phyloP scores from a whole-genome alignment of 192 early-diverging fungal genomes.

The Coemansia sp. region DNA sequence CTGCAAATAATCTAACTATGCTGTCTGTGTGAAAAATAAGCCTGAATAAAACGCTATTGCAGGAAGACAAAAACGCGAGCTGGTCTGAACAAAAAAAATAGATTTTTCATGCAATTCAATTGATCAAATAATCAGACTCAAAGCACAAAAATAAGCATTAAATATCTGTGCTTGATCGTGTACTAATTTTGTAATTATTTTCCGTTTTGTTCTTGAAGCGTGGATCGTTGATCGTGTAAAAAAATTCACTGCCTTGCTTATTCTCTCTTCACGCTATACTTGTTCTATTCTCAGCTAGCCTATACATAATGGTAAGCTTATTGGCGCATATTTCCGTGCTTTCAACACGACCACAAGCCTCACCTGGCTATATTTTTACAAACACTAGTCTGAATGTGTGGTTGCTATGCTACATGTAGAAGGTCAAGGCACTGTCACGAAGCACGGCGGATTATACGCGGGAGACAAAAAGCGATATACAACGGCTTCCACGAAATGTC shows the following conservation, averaged over 20 bases:
- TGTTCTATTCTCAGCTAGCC: not conserved
- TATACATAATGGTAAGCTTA: conserved; percentile 9
- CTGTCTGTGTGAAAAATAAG: conserved; percentile 1
- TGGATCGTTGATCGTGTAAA: not conserved
- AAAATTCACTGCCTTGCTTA: not conserved
- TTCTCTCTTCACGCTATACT: not conserved
- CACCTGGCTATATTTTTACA: too few species aligned
- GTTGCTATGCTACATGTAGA: conserved; percentile 56
- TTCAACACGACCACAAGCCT: too few species aligned
- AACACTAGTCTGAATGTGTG: too few species aligned
- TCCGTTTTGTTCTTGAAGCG: too few species aligned
- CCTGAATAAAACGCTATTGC: not conserved
- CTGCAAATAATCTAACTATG: not conserved
- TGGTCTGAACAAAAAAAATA: not conserved
- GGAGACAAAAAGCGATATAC: conserved; percentile 82
- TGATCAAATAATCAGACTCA: not conserved
- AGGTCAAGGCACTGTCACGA: conserved; percentile 92
- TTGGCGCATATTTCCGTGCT: too few species aligned
- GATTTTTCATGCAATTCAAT: not conserved
- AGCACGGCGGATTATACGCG: conserved; percentile 75
- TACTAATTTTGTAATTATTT: too few species aligned
- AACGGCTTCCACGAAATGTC: conserved; percentile 83
- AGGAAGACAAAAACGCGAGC: not conserved
- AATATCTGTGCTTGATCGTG: too few species aligned
- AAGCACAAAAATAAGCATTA: too few species aligned